These are phyloP conservation scores for Polymyxa betae DNA, from an alignment of 208 protist species.

Conservation along the genomic window DNA sequence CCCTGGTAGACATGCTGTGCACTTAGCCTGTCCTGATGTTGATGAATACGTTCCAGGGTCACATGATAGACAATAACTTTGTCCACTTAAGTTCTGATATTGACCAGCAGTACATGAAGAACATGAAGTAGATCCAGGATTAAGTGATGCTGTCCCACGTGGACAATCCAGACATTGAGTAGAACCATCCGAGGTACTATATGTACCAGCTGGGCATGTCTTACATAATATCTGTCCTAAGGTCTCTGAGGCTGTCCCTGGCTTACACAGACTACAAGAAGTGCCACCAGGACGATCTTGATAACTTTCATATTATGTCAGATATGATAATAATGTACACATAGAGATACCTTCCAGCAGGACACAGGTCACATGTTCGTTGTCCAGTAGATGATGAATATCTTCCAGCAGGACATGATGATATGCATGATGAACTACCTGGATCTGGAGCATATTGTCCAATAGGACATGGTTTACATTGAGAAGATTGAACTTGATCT, in stretches of 20 bases:
- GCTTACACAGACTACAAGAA: background rate
- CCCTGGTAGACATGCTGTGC: background rate
- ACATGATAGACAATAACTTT: background rate
- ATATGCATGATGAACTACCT: background rate
- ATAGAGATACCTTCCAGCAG: slow-evolving; percentile 35
- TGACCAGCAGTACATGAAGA: background rate
- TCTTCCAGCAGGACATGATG: slow-evolving; percentile 36
- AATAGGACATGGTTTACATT: background rate
- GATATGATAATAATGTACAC: background rate
- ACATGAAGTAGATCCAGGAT: background rate
- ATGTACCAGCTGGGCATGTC: slow-evolving; percentile 37
- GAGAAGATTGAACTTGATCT: background rate
- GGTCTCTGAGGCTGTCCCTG: background rate
- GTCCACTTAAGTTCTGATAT: background rate
- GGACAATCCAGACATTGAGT: background rate
- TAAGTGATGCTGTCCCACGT: background rate
- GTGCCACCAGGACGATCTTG: background rate
- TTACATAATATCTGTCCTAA: background rate
- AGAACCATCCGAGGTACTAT: background rate
- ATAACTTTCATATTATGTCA: background rate
- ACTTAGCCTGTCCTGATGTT: background rate
- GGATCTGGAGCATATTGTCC: slow-evolving; percentile 24
- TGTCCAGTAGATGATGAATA: background rate
- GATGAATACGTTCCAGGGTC: background rate
- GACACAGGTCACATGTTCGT: background rate